phyloP scores from a whole-genome alignment of 441 rosid genomes.

The Populus tomentosa region DNA sequence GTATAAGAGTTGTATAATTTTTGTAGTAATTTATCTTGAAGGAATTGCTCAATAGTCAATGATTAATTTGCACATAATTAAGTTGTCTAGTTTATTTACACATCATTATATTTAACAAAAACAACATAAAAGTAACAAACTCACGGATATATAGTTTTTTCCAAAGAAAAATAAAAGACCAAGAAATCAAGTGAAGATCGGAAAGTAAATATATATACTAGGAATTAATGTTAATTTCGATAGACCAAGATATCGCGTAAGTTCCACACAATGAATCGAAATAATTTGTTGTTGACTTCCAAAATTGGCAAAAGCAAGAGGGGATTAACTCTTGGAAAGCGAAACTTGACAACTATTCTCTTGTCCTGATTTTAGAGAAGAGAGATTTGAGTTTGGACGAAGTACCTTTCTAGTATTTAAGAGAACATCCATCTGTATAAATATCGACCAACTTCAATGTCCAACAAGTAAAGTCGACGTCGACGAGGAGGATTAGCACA shows the following conservation, averaged over 20 bases:
- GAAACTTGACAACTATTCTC: neutral
- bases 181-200: neutral
- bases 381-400: neutral
- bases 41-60: too few species aligned
- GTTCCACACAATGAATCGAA: neutral
- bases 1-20: too few species aligned
- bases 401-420: neutral
- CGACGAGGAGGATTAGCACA: slow-evolving; percentile 3
- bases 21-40: too few species aligned
- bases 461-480: neutral
- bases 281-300: neutral
- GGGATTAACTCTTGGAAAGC: neutral
- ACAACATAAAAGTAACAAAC: too few species aligned
- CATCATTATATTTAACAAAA: too few species aligned
- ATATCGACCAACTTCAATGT: neutral
- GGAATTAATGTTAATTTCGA: neutral
- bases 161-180: too few species aligned
- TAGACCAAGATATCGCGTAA: slow-evolving; percentile 14
- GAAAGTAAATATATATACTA: neutral
- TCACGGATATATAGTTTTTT: too few species aligned
- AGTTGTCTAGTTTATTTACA: too few species aligned
- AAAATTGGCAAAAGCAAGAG: slow-evolving; percentile 9
- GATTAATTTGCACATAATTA: too few species aligned
- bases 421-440: neutral
- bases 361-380: neutral